Evolutionary conservation across 108 stramenopile genomes (phyloP), one percentile per base, ranked within the genome.

Genomic region (Cylindrotheca closterium): DNA sequence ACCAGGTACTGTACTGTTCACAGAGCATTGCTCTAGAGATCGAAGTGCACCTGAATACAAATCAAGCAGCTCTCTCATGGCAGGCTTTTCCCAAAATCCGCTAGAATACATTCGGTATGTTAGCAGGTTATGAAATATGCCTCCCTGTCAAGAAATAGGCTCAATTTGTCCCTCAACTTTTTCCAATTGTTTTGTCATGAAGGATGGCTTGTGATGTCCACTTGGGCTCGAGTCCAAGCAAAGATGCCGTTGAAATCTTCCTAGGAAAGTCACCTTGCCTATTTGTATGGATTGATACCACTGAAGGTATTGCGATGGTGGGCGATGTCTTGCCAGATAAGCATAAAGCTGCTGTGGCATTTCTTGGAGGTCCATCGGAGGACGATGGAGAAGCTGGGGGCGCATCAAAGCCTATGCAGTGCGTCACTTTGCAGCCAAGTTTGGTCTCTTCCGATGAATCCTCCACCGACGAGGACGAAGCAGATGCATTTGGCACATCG

Each of bases 101-200:
- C 60, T 67, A 29, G 73, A 74, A 54, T 74, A 74, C 66, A 74
- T 74, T 48, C 65, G 65, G 66, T 67, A 67, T 29, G 61, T 47
- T 12, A n/a, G 8, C 33, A 42, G 10, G 7, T 42, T 42, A 15
- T 7, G 7, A 10, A 42, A 8, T 5, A 15, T 52, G 23, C n/a
- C 21, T n/a, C 12, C 18, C 18, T 25, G 7, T 24, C 7, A 18
- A 5, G 21, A 8, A 52, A 52, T n/a, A 5, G n/a, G 12, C 45
- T 15, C 12, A 12, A 17, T 46, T 46, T 17, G 17, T 15, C 17
- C 15, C 45, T 46, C 45, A 46, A 46, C 17, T 46, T 17, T 46
- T 46, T 46, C 45, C 45, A 46, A 46, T 46, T 17, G 17, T 46
- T 12, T 12, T 17, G 17, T 15, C 45, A 46, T 46, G n/a, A n/a